phyloP scores from a whole-genome alignment of 2,329 filamentous ascomycete species.

The Sporothrix luriei region DNA sequence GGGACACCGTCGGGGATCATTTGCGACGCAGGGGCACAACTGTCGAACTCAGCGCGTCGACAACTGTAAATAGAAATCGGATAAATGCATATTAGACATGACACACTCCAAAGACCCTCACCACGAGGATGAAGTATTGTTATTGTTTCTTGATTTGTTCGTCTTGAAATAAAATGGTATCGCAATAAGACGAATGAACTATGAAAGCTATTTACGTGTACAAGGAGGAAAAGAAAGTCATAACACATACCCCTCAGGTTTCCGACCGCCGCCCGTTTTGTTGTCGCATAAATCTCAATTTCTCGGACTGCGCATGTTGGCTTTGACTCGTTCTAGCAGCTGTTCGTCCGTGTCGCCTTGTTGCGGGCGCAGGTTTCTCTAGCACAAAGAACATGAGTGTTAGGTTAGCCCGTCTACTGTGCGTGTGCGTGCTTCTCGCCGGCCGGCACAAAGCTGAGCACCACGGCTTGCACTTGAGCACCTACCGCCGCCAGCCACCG shows the following conservation, averaged over 20 bases:
- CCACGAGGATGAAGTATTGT: not conserved
- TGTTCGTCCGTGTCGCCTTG: constrained; percentile 50
- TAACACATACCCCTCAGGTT: not conserved
- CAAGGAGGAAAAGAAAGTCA: not conserved
- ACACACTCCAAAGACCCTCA: not conserved
- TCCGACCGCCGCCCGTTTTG: not conserved
- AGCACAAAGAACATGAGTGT: not conserved
- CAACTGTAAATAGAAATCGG: not conserved
- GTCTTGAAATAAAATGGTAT: not conserved
- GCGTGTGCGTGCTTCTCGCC: not conserved
- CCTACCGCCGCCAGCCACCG: constrained; percentile 80
- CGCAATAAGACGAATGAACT: not conserved
- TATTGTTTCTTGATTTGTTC: not conserved
- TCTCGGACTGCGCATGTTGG: constrained; percentile 51
- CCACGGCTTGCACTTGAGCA: constrained; percentile 34
- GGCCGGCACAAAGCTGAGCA: not conserved
- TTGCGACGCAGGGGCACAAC: not conserved
- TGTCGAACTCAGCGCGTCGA: not conserved
- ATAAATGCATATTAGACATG: constrained; percentile 18
- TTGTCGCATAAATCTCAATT: constrained; percentile 36
- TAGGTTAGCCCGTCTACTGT: constrained; percentile 10
- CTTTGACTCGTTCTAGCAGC: constrained; percentile 51
- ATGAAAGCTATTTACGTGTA: not conserved
- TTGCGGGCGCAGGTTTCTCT: constrained; percentile 54
- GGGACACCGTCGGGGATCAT: not conserved